A percentile compares a stretch with the other conserved stretches of the same genome.
Conservation (phyloP, 306 rosid species). For the Ammopiptanthus mongolicus region DNA sequence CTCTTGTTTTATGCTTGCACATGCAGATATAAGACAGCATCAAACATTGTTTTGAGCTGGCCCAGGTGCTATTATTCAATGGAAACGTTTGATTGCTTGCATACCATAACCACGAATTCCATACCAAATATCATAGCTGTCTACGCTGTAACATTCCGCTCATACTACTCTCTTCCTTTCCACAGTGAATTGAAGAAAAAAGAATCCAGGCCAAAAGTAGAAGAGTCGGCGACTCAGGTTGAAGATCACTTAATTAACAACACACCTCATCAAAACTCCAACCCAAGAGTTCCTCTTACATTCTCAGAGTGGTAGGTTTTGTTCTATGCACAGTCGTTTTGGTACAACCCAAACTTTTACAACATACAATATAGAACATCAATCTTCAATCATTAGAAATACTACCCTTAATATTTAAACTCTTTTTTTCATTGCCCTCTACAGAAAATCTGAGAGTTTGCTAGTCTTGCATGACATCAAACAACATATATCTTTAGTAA, state of each 20-base stretch:
- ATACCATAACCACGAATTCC: too few species aligned
- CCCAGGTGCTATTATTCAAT: slow-evolving; percentile 35
- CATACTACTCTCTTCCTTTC: not conserved
- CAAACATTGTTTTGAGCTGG: slow-evolving; percentile 43
- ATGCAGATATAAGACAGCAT: slow-evolving; percentile 40
- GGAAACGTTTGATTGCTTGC: slow-evolving; percentile 38
- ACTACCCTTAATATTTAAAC: not conserved
- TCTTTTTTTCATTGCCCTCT: not conserved
- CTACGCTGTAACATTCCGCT: slow-evolving; percentile 53
- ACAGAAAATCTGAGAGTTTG: not conserved
- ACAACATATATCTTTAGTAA: not conserved
- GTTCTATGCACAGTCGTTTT: too few species aligned
- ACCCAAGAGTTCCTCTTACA: too few species aligned
- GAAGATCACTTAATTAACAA: too few species aligned
- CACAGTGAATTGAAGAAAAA: not conserved
- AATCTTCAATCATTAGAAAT: not conserved
- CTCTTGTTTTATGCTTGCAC: slow-evolving; percentile 38
- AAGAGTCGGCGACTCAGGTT: not conserved
- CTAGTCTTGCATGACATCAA: slow-evolving; percentile 8
- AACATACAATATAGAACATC: not conserved
- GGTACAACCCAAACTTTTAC: too few species aligned
- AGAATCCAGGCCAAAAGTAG: not conserved
- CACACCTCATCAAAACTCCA: too few species aligned
- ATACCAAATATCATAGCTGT: slow-evolving; percentile 60
- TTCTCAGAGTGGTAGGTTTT: too few species aligned